Evolutionary conservation across 2,329 filamentous ascomycete species (phyloP), one percentile per base, ranked within the genome.

Genomic region (Fusarium continuum): DNA sequence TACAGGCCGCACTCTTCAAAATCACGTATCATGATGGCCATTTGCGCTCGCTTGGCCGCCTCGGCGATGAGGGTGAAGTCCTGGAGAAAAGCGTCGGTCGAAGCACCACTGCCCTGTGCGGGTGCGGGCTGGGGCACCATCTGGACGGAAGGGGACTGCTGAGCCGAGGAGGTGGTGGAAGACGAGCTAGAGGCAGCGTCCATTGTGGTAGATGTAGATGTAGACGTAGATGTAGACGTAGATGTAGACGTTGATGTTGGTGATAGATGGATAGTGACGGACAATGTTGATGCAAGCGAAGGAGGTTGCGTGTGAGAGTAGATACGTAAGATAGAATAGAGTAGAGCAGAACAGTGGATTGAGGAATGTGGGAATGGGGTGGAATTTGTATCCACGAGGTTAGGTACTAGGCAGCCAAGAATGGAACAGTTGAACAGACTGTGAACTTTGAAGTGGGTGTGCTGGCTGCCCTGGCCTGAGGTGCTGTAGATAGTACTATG

Each of bases 31-130:
- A 97, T 81, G 71, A 93, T 88, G 35, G 92, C 92, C 83, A 97
- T 91, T 77, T 97, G 92, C 9, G 94, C 94, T 35, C 93, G 84
- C 78, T 96, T 97, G 36, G 93, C 94, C 3, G 94, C 94, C 80
- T 98, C 94, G 29, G 93, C 93, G 35, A 97, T 85, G 25, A 97
- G 85, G 55, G 86, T 94, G 72, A 94, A 91, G 76, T 96, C 90
- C 70, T 89, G 87, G 58, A 96, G 83, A 73, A 93, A 93, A 23
- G 78, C 66, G 49, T 86, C 84, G 46, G 83, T 82, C 13, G 81
- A 82, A 2, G 79, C 71, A 2, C 73, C 49, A 67, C 76, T 75
- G 57, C 55, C 43, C 61, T 72, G 72, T 36, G 70, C 60, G 59
- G 72, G 71, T 34, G 70, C 61, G 25, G 65, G 70, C 41, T 64